Conservation (phyloP, 768 basidiomycete genomes). For the Mycena indigotica region DNA sequence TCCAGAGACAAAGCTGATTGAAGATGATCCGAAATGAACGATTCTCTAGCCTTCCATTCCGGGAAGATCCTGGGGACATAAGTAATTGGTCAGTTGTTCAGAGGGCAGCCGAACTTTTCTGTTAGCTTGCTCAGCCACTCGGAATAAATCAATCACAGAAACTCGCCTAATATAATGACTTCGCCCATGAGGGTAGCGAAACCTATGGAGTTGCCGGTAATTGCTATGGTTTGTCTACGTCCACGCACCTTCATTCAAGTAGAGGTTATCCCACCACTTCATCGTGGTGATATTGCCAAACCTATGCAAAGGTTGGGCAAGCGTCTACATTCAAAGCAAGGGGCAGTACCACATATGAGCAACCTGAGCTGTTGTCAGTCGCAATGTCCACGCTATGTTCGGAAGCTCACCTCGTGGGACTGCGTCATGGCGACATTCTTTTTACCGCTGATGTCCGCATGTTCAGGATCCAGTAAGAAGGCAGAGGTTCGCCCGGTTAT, state of each 20-base stretch:
- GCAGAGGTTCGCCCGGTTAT: conserved; percentile 87
- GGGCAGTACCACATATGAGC: conserved; percentile 82
- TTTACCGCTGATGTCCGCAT: conserved; percentile 69
- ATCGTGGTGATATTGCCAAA: conserved; percentile 94
- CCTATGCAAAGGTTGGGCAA: no score
- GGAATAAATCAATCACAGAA: background rate
- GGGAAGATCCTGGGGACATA: conserved; percentile 60
- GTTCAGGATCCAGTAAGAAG: conserved; percentile 78
- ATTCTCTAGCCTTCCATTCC: conserved; percentile 82
- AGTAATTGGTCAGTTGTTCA: background rate
- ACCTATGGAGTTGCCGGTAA: conserved; percentile 42
- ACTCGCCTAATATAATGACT: conserved; percentile 75
- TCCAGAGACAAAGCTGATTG: conserved; percentile 81
- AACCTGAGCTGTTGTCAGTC: no score
- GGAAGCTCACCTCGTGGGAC: conserved; percentile 89
- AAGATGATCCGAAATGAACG: conserved; percentile 80
- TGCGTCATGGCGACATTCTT: conserved; percentile 78
- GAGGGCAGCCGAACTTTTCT: conserved; percentile 53
- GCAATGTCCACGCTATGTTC: no score
- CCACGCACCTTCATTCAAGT: conserved; percentile 70
- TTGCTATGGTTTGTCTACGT: background rate
- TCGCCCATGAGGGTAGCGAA: conserved; percentile 92
- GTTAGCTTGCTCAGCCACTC: conserved; percentile 9
- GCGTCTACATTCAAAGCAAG: conserved; percentile 18
- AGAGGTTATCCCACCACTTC: conserved; percentile 90